Conservation (phyloP, 2,329 filamentous ascomycete species). For the Canariomyces notabilis region DNA sequence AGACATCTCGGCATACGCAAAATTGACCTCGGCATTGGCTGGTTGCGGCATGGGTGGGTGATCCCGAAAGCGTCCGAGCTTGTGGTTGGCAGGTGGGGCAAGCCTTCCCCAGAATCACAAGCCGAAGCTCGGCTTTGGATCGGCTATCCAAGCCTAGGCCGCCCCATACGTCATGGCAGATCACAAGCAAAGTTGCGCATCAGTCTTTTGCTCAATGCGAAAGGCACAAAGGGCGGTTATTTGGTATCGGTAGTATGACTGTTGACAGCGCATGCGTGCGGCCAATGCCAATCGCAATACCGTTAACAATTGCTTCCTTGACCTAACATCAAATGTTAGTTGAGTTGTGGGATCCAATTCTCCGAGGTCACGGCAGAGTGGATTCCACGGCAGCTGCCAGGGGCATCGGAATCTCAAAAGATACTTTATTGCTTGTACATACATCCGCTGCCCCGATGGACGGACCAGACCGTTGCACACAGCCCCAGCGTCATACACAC, state of each 20-base stretch:
- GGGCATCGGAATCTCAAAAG: background rate
- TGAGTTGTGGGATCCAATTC: no score
- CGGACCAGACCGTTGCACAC: constrained; percentile 5
- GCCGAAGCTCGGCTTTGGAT: constrained; percentile 49
- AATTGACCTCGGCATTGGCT: constrained; percentile 18
- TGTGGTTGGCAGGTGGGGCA: constrained; percentile 7
- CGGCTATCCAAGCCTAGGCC: constrained; percentile 34
- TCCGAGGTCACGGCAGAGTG: no score
- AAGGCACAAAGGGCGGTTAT: no score
- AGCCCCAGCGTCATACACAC: background rate
- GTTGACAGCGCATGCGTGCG: no score
- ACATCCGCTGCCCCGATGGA: constrained; percentile 18
- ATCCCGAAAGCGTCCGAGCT: constrained; percentile 24
- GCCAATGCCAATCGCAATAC: background rate
- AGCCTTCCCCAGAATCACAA: constrained; percentile 51
- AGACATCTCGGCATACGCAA: background rate
- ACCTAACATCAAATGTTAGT: background rate
- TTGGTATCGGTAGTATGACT: no score
- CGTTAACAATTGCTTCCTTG: no score
- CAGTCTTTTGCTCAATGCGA: no score
- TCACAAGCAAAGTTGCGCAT: constrained; percentile 25
- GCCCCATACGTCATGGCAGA: constrained; percentile 29
- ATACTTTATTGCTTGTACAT: no score
- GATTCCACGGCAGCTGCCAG: background rate
- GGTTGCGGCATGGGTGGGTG: constrained; percentile 1